Conservation (phyloP, 495 filamentous ascomycete species). For the Bacidia rubella region DNA sequence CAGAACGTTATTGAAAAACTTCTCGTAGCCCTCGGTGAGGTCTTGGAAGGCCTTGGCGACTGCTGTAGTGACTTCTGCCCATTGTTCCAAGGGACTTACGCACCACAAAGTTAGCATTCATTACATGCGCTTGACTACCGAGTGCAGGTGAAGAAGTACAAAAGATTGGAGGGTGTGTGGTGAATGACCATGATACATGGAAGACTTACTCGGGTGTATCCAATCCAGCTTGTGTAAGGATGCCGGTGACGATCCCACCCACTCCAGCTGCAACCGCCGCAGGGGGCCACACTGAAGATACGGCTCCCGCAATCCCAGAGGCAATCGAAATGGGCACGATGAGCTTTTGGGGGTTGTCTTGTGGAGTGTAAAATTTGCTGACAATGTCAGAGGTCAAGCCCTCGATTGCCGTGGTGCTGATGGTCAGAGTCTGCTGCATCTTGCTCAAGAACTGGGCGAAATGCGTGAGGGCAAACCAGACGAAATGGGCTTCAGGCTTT, state of each 20-base stretch:
- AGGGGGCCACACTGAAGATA: not conserved
- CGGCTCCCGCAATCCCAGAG: not conserved
- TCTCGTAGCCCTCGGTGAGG: not conserved
- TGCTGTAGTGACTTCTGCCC: not conserved
- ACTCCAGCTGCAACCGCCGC: not conserved
- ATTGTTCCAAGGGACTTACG: slow-evolving; percentile 1
- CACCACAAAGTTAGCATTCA: not conserved
- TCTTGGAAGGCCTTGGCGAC: not conserved
- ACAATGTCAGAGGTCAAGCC: not conserved
- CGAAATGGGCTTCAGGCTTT: not conserved
- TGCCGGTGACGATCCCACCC: not conserved
- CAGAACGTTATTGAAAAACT: not conserved
- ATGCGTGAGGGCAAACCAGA: not conserved
- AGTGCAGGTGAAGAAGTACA: no score
- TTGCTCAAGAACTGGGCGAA: slow-evolving; percentile 1
- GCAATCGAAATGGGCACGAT: not conserved
- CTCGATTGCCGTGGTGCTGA: not conserved
- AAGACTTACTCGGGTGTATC: not conserved
- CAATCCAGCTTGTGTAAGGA: not conserved
- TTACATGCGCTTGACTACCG: no score
- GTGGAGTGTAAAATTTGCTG: not conserved
- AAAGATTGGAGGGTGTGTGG: no score
- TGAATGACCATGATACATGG: no score
- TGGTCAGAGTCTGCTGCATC: not conserved
- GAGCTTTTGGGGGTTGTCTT: not conserved